Conservation (phyloP, 495 filamentous ascomycete genomes). For the Neurospora intermedia region DNA sequence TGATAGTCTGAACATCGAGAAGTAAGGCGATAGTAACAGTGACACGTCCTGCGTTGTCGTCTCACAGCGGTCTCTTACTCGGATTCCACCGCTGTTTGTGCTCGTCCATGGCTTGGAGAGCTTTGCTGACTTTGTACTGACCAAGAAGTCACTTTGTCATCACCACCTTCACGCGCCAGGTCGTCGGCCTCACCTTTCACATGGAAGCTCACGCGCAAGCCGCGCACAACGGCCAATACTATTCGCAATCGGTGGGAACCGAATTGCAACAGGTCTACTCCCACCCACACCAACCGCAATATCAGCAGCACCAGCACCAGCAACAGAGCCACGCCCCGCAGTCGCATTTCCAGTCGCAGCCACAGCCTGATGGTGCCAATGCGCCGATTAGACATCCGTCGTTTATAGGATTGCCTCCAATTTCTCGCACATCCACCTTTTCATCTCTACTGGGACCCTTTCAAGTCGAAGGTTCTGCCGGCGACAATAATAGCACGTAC, state of each 20-base stretch:
- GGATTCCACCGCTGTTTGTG: neutral
- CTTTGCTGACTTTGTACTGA: neutral
- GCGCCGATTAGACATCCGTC: slow-evolving; percentile 23
- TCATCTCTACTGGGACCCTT: slow-evolving; percentile 24
- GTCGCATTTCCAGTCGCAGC: slow-evolving; percentile 7
- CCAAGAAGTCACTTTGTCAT: neutral
- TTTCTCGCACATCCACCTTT: slow-evolving; percentile 42
- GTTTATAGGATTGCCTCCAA: slow-evolving; percentile 38
- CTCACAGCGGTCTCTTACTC: neutral
- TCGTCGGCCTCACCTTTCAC: slow-evolving; percentile 3
- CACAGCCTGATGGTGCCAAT: slow-evolving; percentile 8
- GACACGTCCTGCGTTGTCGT: neutral
- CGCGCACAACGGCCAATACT: neutral
- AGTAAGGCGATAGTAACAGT: neutral
- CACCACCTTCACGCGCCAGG: neutral
- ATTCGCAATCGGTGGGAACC: slow-evolving; percentile 14
- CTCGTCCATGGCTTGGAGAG: neutral
- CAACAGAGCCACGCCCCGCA: slow-evolving; percentile 9
- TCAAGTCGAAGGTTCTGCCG: slow-evolving; percentile 11
- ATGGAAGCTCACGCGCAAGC: slow-evolving; percentile 31
- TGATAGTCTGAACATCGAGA: neutral
- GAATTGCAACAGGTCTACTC: slow-evolving; percentile 13
- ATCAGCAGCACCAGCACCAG: slow-evolving; percentile 8
- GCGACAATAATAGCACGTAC: slow-evolving; percentile 5
- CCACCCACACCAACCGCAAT: slow-evolving; percentile 7